phyloP scores from a whole-genome alignment of 768 basidiomycete genomes.

The Collybiopsis luxurians region DNA sequence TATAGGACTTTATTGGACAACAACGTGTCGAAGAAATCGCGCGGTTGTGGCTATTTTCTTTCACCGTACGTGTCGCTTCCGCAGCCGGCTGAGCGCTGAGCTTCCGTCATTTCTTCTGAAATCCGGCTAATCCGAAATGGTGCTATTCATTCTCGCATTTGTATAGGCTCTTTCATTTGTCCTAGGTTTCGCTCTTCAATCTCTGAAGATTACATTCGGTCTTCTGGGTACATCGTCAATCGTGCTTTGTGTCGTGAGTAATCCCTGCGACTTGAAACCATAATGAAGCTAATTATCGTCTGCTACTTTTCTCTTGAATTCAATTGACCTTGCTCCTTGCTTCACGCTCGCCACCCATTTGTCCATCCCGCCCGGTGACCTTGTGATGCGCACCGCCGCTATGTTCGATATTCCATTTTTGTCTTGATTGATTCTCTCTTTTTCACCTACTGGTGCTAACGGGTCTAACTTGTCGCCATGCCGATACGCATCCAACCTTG shows the following conservation, averaged over 20 bases:
- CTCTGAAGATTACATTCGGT: slow-evolving; percentile 50
- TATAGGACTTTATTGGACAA: slow-evolving; percentile 64
- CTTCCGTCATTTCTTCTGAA: slow-evolving; percentile 19
- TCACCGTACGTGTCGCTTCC: no score
- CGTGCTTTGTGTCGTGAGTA: slow-evolving; percentile 42
- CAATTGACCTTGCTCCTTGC: no score
- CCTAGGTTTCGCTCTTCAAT: slow-evolving; percentile 55
- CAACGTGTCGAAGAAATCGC: slow-evolving; percentile 47
- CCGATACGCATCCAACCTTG: not conserved
- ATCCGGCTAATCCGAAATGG: no score
- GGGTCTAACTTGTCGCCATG: not conserved
- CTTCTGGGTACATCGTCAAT: slow-evolving; percentile 40
- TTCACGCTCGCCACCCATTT: no score
- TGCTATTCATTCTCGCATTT: no score
- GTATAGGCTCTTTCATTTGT: slow-evolving; percentile 58
- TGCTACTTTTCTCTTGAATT: no score
- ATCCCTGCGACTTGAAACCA: no score
- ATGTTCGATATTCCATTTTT: no score
- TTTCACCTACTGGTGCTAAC: not conserved
- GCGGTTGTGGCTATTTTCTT: slow-evolving; percentile 38
- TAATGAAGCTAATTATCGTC: no score
- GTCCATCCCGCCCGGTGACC: no score
- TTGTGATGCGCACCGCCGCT: no score
- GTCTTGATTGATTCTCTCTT: not conserved
- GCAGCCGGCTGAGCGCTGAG: no score